A percentile compares a stretch with the other conserved stretches of the same genome.
Evolutionary conservation across 2,329 filamentous ascomycete genomes (phyloP).

Genomic region (Fusarium sp.): DNA sequence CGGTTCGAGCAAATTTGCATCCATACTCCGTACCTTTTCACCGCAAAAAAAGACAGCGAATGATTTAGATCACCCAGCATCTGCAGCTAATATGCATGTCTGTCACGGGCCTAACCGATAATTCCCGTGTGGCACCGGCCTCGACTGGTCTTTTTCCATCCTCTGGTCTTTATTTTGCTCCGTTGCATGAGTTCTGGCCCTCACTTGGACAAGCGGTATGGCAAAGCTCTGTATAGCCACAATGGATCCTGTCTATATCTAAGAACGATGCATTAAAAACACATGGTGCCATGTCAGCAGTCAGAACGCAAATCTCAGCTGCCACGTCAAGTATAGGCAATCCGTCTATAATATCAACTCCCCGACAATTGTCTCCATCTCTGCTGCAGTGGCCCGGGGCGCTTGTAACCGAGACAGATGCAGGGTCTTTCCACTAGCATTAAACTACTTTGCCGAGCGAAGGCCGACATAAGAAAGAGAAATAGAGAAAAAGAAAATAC

Average conservation of each 20-base stretch:
- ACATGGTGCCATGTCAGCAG: constrained; percentile 16
- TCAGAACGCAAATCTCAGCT: not conserved
- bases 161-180: not conserved
- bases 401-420: constrained; percentile 21
- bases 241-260: not conserved
- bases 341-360: not conserved
- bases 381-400: not conserved
- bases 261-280: not conserved
- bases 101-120: constrained; percentile 24
- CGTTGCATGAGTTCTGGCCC: not conserved
- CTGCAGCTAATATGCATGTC: constrained; percentile 28
- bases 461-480: not conserved
- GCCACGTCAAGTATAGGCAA: constrained; percentile 17
- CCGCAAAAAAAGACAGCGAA: constrained; percentile 23
- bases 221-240: not conserved
- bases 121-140: constrained; percentile 19
- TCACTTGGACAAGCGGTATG: not conserved
- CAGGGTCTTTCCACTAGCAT: constrained; percentile 7
- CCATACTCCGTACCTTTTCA: constrained; percentile 13
- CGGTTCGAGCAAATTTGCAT: not conserved
- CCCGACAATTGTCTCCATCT: not conserved
- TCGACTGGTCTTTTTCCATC: constrained; percentile 8
- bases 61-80: not conserved
- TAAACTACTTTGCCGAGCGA: not conserved
- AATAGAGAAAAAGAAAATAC: not conserved